Conservation (phyloP, 345 rosid genomes). For the Odontarrhena argentea region DNA sequence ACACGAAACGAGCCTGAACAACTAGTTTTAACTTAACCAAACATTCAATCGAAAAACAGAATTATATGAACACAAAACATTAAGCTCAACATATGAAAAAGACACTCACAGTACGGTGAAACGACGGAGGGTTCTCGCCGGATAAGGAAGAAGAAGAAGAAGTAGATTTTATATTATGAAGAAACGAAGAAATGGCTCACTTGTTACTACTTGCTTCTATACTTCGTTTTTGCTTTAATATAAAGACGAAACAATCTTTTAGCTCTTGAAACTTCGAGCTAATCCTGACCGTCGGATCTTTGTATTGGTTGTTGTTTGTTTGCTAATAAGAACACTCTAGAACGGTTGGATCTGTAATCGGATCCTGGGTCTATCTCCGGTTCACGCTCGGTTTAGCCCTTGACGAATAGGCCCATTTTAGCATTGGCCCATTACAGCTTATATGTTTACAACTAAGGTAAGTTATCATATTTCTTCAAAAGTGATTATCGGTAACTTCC, state of each 20-base stretch:
- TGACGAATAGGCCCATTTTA: conserved; percentile 15
- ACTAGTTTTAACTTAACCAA: conserved; percentile 2
- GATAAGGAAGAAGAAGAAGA: conserved; percentile 23
- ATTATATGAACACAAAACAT: background rate
- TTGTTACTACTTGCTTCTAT: background rate
- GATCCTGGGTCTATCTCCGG: conserved; percentile 24
- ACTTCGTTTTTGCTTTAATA: background rate
- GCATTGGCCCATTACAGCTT: conserved; percentile 1
- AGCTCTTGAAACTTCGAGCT: conserved; percentile 30
- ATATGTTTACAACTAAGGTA: background rate
- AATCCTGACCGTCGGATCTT: conserved; percentile 28
- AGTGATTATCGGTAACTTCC: background rate
- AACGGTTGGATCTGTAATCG: conserved; percentile 18
- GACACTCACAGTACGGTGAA: conserved; percentile 6
- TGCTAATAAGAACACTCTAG: conserved; percentile 16
- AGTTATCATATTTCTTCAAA: background rate
- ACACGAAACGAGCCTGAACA: background rate
- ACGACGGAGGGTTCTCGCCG: conserved; percentile 20
- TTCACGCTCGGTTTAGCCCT: background rate
- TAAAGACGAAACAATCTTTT: conserved; percentile 11
- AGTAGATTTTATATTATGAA: conserved; percentile 14
- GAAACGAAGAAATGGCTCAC: conserved; percentile 16
- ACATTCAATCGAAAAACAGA: background rate
- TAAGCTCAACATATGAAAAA: background rate
- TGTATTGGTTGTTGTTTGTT: conserved; percentile 7